Base-by-base conservation (phyloP, 2,329 filamentous ascomycete species). In the Fusarium sp. region DNA sequence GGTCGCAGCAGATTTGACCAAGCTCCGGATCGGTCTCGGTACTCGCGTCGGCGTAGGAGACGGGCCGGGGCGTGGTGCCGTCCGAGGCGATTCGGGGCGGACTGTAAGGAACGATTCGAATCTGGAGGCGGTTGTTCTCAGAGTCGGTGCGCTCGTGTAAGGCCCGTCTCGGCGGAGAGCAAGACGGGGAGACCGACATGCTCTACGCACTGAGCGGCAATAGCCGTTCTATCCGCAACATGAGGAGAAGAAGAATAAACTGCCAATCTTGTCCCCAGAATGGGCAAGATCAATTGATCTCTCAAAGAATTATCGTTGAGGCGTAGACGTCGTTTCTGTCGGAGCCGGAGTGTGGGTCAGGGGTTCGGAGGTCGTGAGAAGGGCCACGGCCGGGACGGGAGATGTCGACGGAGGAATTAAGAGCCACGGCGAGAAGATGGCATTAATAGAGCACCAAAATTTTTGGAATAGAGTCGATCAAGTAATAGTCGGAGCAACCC, bases 21-120 rank as follows among this genome's bases (percentile, higher is more conserved):
- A 66, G 59, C 62, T 74, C 74, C 29, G 61, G 38, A 20, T 78
- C 72, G 58, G 75, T 76, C 67, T 77, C 75, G 40, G 74, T 68
- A 44, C 65, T 71, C 36, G 70, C 68, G 66, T 77, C 76, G 49
- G 74, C 72, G 44, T 74, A 75, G 11, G 80, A 79, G 44, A 71
- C 67, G 10, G 76, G 71, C n/a, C 75, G 73, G 22, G 78, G 77
- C 27, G 71, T 69, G 31, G 80, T 79, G 24, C 70, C 79, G 67
- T 80, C 81, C 42, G 80, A 79, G 63, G 77, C 80, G 57, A 83
- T 70, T 42, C 81, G 79, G 56, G 82, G 81, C 31, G 82, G 82
- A 60, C 78, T 83, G 66, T 84, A 84, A 14, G 82, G 81, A 35
- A 84, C 82, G 17, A 83, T 64, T n/a, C 82, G 80, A 49, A 84